Evolutionary conservation across 2,329 filamentous ascomycete genomes (phyloP).

Genomic region (Dryadomyces quercivorus): DNA sequence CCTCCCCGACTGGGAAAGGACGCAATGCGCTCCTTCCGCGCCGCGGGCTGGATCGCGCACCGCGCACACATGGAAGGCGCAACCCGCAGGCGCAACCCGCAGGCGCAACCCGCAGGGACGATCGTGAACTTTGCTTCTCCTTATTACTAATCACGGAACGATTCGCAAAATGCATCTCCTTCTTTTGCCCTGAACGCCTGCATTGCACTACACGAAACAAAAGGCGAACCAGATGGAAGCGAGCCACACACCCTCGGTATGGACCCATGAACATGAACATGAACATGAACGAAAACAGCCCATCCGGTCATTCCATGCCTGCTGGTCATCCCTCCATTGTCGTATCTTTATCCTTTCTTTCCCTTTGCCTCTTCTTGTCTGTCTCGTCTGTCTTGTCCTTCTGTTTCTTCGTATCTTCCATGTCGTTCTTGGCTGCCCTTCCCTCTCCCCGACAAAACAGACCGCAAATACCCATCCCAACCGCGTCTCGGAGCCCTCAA

Average conservation of each 20-base stretch:
- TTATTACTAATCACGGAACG: not conserved
- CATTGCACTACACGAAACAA: not conserved
- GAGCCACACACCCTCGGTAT: not conserved
- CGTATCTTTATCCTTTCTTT: not conserved
- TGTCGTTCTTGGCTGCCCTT: not conserved
- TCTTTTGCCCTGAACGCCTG: not conserved
- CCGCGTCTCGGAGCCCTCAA: not conserved
- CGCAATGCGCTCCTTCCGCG: not conserved
- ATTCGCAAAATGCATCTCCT: not conserved
- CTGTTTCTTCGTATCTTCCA: not conserved
- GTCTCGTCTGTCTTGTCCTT: too few relatives aligned
- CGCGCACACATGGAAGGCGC: too few relatives aligned
- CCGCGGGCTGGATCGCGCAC: too few relatives aligned
- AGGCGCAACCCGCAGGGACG: too few relatives aligned
- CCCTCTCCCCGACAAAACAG: not conserved
- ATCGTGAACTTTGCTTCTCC: too few relatives aligned
- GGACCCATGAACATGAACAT: too few relatives aligned
- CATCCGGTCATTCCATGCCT: constrained; percentile 9
- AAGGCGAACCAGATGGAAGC: not conserved
- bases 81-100: too few relatives aligned
- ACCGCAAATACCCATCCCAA: too few relatives aligned
- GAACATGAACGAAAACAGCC: not conserved
- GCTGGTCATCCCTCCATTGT: not conserved
- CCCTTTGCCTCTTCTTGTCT: too few relatives aligned
- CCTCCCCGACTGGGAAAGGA: not conserved